Percentiles rank a stretch among this genome's conserved stretches.
These are phyloP conservation scores for Nothophytophthora sp. DNA, from an alignment of 352 stramenopile species.

Conservation along the genomic window DNA sequence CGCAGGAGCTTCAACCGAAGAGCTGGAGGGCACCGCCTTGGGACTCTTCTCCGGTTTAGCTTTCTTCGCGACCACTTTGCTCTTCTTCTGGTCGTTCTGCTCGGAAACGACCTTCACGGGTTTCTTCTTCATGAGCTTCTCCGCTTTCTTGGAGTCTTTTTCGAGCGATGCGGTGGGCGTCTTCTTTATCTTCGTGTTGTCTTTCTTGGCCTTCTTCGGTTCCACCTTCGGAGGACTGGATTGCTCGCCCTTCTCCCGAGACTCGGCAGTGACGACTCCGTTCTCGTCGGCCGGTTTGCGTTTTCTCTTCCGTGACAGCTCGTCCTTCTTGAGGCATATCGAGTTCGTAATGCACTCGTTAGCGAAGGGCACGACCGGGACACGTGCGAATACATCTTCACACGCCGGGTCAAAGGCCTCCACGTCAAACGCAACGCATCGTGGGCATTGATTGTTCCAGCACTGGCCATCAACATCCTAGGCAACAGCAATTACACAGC, in stretches of 20 bases:
- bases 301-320: slow-evolving; percentile 58
- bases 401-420: slow-evolving; percentile 43
- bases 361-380: slow-evolving; percentile 53
- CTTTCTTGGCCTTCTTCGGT: slow-evolving; percentile 46
- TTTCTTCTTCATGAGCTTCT: slow-evolving; percentile 44
- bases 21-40: slow-evolving; percentile 9
- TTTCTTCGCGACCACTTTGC: slow-evolving; percentile 22
- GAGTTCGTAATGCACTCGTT: slow-evolving; percentile 57
- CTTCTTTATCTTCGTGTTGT: slow-evolving; percentile 35
- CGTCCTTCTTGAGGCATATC: slow-evolving; percentile 39
- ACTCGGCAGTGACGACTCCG: slow-evolving; percentile 1
- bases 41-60: slow-evolving; percentile 15
- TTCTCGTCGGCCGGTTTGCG: slow-evolving; percentile 25
- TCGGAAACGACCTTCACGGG: slow-evolving; percentile 8
- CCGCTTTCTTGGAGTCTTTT: slow-evolving; percentile 34
- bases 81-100: slow-evolving; percentile 12
- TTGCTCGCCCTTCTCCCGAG: slow-evolving; percentile 4
- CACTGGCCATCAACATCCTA: slow-evolving; percentile 67
- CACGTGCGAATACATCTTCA: slow-evolving; percentile 48
- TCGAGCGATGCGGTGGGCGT: slow-evolving; percentile 4
- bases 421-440: slow-evolving; percentile 69
- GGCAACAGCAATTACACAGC: slow-evolving; percentile 2
- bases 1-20: slow-evolving; percentile 6
- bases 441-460: slow-evolving; percentile 78
- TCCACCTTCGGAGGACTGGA: slow-evolving; percentile 16